Evolutionary conservation across 345 rosid genomes (phyloP).

Genomic region (Gossypium arboreum): DNA sequence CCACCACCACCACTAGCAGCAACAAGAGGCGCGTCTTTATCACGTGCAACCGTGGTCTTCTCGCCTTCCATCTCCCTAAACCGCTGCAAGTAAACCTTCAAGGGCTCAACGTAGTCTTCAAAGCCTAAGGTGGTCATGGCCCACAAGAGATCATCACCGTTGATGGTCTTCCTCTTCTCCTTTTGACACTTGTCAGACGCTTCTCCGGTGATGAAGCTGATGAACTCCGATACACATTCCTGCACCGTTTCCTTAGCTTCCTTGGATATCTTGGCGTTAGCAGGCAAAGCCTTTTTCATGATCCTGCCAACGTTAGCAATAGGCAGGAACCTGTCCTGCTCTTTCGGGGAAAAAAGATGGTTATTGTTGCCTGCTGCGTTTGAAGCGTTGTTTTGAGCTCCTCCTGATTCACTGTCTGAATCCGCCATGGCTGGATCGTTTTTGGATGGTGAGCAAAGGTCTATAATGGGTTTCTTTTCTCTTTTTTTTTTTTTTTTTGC

Average conservation of each 20-base stretch:
- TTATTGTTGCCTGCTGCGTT: not conserved
- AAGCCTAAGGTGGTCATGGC: slow-evolving; percentile 63
- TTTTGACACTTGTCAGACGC: slow-evolving; percentile 61
- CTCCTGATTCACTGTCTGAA: slow-evolving; percentile 56
- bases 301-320: slow-evolving; percentile 61
- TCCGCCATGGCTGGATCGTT: slow-evolving; percentile 36
- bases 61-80: slow-evolving; percentile 57
- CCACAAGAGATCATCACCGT: slow-evolving; percentile 64
- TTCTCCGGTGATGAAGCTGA: slow-evolving; percentile 59
- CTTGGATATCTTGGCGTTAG: slow-evolving; percentile 59
- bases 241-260: slow-evolving; percentile 64
- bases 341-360: slow-evolving; percentile 24
- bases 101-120: slow-evolving; percentile 54
- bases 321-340: slow-evolving; percentile 53
- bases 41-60: slow-evolving; percentile 31
- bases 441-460: too few species aligned
- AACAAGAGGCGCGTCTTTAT: slow-evolving; percentile 25
- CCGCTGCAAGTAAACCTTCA: slow-evolving; percentile 50
- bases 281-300: slow-evolving; percentile 58
- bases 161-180: slow-evolving; percentile 68
- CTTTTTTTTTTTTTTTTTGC: too few species aligned
- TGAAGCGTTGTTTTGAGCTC: slow-evolving; percentile 14
- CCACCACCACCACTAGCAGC: slow-evolving; percentile 26
- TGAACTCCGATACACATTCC: slow-evolving; percentile 66
- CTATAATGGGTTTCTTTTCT: too few species aligned